Evolutionary conservation across 768 basidiomycete genomes (phyloP), one percentile per base, ranked within the genome.

Genomic region (Russula griseocarnosa): DNA sequence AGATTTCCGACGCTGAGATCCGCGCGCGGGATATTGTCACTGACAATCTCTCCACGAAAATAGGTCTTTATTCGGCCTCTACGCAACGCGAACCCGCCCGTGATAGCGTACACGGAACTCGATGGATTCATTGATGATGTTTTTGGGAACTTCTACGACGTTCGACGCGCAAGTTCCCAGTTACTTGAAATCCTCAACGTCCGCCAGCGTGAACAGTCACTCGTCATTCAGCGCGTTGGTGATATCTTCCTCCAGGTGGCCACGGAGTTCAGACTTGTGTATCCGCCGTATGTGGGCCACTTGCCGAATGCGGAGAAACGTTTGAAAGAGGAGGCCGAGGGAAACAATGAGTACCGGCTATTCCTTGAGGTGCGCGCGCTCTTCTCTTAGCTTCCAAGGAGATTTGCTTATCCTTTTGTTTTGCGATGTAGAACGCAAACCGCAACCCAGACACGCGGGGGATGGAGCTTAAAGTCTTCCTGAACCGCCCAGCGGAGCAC

Each of bases 231-330:
- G 65, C 81, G 83, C 47, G 90, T 98, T 26, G 95, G 96, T 0
- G 94, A 96, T 70, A 83, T 97, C 53, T 92, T 96, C 72, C 78
- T 97, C 44, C 83, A 87, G 30, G 88, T 90, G 7, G 94, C 94
- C 0, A 84, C 90, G 6, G 90, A 94, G 70, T 97, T 97, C 77
- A 82, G 91, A 49, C 78, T 86, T 40, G 86, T 88, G 3, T 98
- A 98, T 71, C 91, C 93, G 3, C 82, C 81, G 7, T 97, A 95
- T 69, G 82, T 92, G 38, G 92, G 90, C 1, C 87, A 90, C 73
- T 81, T 93, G 50, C 93, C 92, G 0, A 75, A 87, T 8, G 94
- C 92, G 1, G 94, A 95, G 75, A 90, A 89, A 76, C 77, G 88
- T 62, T 76, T 98, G 71, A 92, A 90, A 72, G 90, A 94, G 32